phyloP scores from a whole-genome alignment of 768 basidiomycete genomes.

The Amyloporia xantha region DNA sequence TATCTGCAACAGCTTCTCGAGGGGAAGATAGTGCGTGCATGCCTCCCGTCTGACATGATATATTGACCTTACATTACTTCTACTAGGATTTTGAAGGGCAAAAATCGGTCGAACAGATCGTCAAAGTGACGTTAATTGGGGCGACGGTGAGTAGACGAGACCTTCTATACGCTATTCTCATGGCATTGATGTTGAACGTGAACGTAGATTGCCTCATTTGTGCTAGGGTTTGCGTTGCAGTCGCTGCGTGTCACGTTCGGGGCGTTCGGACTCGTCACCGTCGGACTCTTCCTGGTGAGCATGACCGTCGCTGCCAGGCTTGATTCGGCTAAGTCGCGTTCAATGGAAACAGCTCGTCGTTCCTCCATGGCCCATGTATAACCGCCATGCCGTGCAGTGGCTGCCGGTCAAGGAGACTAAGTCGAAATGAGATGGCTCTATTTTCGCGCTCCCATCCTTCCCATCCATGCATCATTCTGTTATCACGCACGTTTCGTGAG shows the following conservation, averaged over 20 bases:
- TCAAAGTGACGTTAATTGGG: constrained; percentile 36
- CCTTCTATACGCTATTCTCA: neutral
- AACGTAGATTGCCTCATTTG: constrained; percentile 45
- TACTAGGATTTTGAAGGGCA: constrained; percentile 59
- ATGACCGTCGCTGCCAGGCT: neutral
- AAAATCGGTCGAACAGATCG: constrained; percentile 41
- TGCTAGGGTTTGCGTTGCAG: constrained; percentile 50
- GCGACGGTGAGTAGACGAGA: constrained; percentile 34
- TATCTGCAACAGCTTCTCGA: constrained; percentile 20
- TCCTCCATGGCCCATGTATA: constrained; percentile 68
- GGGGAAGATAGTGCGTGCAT: constrained; percentile 27
- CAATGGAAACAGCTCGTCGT: constrained; percentile 40
- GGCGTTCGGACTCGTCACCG: constrained; percentile 31
- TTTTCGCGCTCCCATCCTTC: too few relatives aligned
- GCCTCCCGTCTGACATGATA: too few relatives aligned
- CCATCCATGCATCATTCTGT: too few relatives aligned
- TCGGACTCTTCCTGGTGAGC: constrained; percentile 13
- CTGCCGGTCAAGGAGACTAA: constrained; percentile 35
- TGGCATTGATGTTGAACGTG: neutral
- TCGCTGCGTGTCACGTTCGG: constrained; percentile 49
- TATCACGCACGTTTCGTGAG: too few relatives aligned
- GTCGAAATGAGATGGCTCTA: constrained; percentile 1
- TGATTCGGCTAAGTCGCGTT: neutral
- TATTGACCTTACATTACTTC: too few relatives aligned
- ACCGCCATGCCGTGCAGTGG: constrained; percentile 57